phyloP scores from a whole-genome alignment of 2,329 filamentous ascomycete species.

The Pestalotiopsis sp. region DNA sequence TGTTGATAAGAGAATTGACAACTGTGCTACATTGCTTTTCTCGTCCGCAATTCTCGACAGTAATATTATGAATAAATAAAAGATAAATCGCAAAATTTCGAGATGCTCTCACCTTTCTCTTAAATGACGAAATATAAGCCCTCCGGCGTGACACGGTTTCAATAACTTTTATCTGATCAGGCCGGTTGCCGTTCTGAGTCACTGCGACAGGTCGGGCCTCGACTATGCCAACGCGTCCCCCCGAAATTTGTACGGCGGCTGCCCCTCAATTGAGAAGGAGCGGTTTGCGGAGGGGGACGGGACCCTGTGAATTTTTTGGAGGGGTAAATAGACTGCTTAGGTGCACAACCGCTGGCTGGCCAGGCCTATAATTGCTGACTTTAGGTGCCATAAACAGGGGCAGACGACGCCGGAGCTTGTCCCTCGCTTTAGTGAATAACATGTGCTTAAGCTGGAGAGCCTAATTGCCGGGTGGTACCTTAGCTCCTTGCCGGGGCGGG shows the following conservation, averaged over 20 bases:
- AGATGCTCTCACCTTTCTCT: neutral
- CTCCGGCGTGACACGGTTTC: slow-evolving; percentile 4
- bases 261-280: slow-evolving; percentile 13
- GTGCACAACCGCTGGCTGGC: neutral
- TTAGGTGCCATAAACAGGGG: neutral
- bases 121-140: neutral
- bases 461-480: neutral
- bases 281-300: neutral
- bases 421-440: neutral
- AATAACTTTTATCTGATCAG: neutral
- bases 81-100: neutral
- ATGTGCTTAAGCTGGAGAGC: neutral
- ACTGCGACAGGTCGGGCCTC: slow-evolving; percentile 4
- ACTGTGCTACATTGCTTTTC: neutral
- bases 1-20: neutral
- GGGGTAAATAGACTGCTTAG: neutral
- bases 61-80: too few species aligned
- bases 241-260: slow-evolving; percentile 4
- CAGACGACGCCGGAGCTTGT: neutral
- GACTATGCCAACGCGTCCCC: slow-evolving; percentile 8
- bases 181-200: slow-evolving; percentile 7
- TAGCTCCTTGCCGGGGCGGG: slow-evolving; percentile 2
- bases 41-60: neutral
- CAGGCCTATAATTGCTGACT: neutral
- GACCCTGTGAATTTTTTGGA: neutral